phyloP scores from a whole-genome alignment of 495 filamentous ascomycete genomes.

The Aspergillus coremiiformis region DNA sequence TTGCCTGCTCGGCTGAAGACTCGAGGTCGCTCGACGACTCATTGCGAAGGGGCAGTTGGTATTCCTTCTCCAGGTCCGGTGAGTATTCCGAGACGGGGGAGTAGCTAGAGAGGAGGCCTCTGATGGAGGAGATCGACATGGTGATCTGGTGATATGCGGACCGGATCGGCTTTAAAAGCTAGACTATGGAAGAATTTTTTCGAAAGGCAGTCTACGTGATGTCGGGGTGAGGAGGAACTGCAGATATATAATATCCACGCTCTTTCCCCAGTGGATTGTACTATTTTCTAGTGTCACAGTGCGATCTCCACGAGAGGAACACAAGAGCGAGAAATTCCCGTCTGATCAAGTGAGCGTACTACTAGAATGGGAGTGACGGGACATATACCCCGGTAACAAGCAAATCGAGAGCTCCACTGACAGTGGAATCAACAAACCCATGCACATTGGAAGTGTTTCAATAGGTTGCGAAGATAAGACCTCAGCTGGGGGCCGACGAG shows the following conservation, averaged over 20 bases:
- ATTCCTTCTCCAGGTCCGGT: slow-evolving; percentile 33
- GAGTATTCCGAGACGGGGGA: slow-evolving; percentile 27
- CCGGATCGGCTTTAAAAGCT: background rate
- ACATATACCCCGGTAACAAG: background rate
- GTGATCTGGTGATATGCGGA: slow-evolving; percentile 1
- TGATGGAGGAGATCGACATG: slow-evolving; percentile 34
- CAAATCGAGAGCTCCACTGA: background rate
- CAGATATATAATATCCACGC: background rate
- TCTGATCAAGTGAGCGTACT: background rate
- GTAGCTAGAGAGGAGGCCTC: slow-evolving; percentile 34
- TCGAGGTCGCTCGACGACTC: slow-evolving; percentile 20
- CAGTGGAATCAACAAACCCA: background rate
- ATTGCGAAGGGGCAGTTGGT: slow-evolving; percentile 14
- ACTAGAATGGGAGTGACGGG: too few relatives aligned
- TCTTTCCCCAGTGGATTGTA: background rate
- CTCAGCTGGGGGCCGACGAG: background rate
- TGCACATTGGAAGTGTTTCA: background rate
- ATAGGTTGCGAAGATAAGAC: background rate
- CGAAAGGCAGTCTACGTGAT: background rate
- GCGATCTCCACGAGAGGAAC: background rate
- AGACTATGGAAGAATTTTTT: background rate
- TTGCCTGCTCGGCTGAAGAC: slow-evolving; percentile 10
- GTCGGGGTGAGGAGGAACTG: background rate
- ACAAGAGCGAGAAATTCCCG: background rate
- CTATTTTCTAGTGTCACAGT: background rate